Conservation (phyloP, 768 basidiomycete genomes). For the Exsudoporus frostii region DNA sequence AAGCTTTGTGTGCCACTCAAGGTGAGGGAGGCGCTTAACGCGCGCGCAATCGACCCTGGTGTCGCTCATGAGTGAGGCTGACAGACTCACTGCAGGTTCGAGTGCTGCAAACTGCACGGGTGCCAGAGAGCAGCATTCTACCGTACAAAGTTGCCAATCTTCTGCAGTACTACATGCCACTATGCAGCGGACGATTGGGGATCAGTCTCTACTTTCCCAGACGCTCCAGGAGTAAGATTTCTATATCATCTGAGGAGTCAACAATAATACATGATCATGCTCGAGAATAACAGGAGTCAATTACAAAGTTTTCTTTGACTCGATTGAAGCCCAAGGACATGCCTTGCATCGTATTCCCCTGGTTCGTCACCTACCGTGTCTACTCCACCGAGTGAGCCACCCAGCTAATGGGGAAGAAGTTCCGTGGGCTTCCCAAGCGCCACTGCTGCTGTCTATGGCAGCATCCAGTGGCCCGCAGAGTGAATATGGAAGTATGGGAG, state of each 20-base stretch:
- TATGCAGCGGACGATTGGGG: constrained; percentile 89
- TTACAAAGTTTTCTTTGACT: constrained; percentile 83
- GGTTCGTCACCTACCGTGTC: constrained; percentile 35
- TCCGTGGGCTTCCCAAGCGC: constrained; percentile 50
- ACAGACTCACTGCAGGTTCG: constrained; percentile 51
- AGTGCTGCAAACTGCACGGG: constrained; percentile 89
- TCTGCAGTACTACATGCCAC: constrained; percentile 91
- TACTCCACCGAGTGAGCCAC: too few relatives aligned
- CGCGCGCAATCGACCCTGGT: not conserved
- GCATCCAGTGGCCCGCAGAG: constrained; percentile 52
- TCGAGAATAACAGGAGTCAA: constrained; percentile 75
- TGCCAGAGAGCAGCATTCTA: constrained; percentile 89
- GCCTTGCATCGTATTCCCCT: constrained; percentile 50
- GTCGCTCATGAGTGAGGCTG: constrained; percentile 28
- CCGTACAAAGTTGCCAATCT: constrained; percentile 92
- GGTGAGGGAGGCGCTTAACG: constrained; percentile 38
- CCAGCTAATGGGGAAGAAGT: constrained; percentile 40
- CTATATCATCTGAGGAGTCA: too few relatives aligned
- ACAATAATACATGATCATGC: not conserved
- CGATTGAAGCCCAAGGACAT: constrained; percentile 81
- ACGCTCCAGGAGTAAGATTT: constrained; percentile 73
- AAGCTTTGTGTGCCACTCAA: constrained; percentile 88
- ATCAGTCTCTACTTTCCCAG: constrained; percentile 70
- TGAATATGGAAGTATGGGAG: constrained; percentile 54
- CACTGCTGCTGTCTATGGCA: constrained; percentile 55